Base-by-base conservation (phyloP, 129 eudicot species). In the Sambucus nigra region DNA sequence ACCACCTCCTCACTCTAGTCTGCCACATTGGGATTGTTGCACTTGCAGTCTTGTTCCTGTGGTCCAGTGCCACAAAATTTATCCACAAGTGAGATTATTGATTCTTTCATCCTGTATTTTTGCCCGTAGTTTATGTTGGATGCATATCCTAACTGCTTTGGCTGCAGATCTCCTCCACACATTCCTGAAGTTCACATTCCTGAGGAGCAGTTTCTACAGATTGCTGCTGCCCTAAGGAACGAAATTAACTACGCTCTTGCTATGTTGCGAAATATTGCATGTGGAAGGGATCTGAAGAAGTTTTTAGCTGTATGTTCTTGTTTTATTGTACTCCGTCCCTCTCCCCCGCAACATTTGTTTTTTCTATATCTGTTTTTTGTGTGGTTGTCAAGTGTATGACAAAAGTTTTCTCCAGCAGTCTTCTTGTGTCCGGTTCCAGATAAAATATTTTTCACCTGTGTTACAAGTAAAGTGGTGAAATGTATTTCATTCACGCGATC, bases 1-100 rank as follows among this genome's bases (percentile, higher is more conserved):
- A 89, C 65, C 98, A 89, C 77, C 73, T 89, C 44, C 95, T 89
- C 32, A 78, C 94, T 25, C 75, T 89, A 4, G 78, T 85, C 9
- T 79, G 94, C 84, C 98, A 89, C 22, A 62, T 82, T 51, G 62
- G 74, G 29, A 89, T 89, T 29, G 45, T 82, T 28, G 63, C 69
- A 6, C 64, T 85, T 40, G 81, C 94, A 11, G 51, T 76, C 46
- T 65, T 86, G 28, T 89, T 79, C 64, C 53, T 89, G 55, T 89
- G 95, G 98, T 76, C 98, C 5, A 78, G 81, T 73, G 94, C 86
- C 5, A 61, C 94, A 46, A 61, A 64, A 53, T 85, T 89, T 58
- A 81, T 89, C 68, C 81, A 85, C 81, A 85, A 79, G 98, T 85
- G 79, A 64, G 73, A 47, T 21, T 14, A 31, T 10, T 7, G 13